Conservation (phyloP, 257 asterid genomes). For the Lantana camara region DNA sequence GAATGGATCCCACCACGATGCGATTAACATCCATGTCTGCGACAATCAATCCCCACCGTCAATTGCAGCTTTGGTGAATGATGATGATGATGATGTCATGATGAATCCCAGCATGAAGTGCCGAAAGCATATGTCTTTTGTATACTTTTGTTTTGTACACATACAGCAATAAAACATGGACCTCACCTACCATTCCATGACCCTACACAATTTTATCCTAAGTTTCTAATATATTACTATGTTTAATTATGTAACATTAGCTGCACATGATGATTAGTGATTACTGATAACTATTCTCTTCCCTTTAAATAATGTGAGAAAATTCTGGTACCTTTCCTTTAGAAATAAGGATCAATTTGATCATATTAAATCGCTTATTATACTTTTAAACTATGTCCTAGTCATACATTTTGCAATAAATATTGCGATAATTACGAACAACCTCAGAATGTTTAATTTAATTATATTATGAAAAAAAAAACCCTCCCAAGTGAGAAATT, state of each 20-base stretch:
- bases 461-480: no score
- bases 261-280: no score
- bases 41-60: not conserved
- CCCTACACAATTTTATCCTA: not conserved
- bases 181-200: conserved; percentile 24
- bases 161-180: conserved; percentile 24
- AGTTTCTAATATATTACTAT: not conserved
- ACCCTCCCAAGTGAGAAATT: no score
- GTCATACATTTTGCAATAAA: no score
- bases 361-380: no score
- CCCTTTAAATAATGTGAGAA: not conserved
- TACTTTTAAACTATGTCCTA: no score
- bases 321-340: not conserved
- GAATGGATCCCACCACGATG: not conserved
- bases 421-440: no score
- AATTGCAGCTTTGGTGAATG: no score
- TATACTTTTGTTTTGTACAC: not conserved
- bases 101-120: conserved; percentile 36
- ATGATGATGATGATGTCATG: no score
- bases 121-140: conserved; percentile 38
- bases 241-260: no score
- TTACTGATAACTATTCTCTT: not conserved
- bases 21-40: no score
- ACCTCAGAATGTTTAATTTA: no score
- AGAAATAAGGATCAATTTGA: not conserved